Evolutionary conservation across 495 filamentous ascomycete species (phyloP).

Genomic region (Aspergillus avenaceus): DNA sequence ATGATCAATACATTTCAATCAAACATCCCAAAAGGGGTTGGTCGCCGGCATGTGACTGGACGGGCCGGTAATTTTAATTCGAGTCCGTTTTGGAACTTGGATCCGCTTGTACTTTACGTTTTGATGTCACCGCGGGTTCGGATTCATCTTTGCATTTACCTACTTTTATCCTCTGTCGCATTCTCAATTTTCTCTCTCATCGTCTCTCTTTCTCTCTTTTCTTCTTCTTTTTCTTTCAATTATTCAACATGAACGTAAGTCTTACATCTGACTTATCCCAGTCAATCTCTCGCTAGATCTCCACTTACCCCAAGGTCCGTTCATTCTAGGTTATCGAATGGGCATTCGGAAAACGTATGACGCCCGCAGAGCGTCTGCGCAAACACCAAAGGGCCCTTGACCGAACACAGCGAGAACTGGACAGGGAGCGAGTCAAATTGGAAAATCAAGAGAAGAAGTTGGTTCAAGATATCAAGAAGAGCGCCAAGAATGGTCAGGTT

Average conservation of each 20-base stretch:
- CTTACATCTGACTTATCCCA: no score
- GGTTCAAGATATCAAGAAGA: constrained; percentile 92
- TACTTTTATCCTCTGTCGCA: background rate
- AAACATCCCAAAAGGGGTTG: constrained; percentile 14
- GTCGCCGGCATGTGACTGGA: background rate
- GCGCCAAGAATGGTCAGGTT: constrained; percentile 94
- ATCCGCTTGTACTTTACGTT: background rate
- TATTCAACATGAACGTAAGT: constrained; percentile 57
- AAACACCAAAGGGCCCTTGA: constrained; percentile 96
- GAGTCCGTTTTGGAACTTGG: no score
- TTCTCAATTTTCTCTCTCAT: background rate
- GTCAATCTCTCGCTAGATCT: background rate
- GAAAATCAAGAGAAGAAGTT: constrained; percentile 99
- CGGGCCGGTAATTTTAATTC: background rate
- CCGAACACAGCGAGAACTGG: constrained; percentile 93
- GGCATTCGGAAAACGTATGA: constrained; percentile 98
- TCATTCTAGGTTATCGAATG: constrained; percentile 82
- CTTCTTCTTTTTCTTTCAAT: background rate
- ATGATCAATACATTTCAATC: background rate
- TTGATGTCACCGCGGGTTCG: constrained; percentile 27
- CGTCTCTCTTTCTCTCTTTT: background rate
- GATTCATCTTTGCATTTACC: background rate
- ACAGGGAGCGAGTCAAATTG: constrained; percentile 87
- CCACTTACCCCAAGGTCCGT: constrained; percentile 4
- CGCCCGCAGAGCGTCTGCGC: constrained; percentile 89